These are phyloP conservation scores for Talaromyces nanjingensis DNA, from an alignment of 495 filamentous ascomycete species.

Conservation along the genomic window DNA sequence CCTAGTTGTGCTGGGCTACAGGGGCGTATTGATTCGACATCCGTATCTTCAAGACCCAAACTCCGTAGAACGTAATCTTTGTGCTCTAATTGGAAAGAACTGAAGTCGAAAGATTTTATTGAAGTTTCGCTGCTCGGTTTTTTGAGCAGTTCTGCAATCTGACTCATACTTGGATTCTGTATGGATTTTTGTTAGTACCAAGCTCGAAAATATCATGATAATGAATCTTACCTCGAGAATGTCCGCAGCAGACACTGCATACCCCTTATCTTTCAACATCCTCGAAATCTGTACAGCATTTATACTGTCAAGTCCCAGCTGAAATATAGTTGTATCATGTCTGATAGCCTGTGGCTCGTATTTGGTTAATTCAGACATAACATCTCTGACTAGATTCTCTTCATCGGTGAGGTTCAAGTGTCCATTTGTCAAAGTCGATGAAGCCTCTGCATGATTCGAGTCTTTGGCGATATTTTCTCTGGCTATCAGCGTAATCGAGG, in stretches of 20 bases:
- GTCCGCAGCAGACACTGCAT: constrained; percentile 55
- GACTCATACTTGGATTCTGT: constrained; percentile 40
- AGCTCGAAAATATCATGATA: constrained; percentile 13
- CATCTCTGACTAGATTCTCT: constrained; percentile 44
- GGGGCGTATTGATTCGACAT: constrained; percentile 26
- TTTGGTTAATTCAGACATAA: constrained; percentile 50
- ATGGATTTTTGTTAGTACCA: constrained; percentile 48
- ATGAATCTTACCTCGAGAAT: constrained; percentile 48
- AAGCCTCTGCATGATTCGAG: background rate
- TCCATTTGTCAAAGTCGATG: constrained; percentile 6
- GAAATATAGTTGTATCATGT: constrained; percentile 44
- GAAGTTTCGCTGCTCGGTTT: constrained; percentile 7
- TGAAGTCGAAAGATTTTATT: constrained; percentile 16
- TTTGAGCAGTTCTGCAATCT: constrained; percentile 21
- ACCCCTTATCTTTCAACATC: constrained; percentile 49
- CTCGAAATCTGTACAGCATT: constrained; percentile 55
- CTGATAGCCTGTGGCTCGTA: constrained; percentile 37
- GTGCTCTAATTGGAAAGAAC: constrained; percentile 42
- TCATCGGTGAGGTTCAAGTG: constrained; percentile 37
- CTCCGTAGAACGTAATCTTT: constrained; percentile 43
- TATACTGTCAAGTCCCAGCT: constrained; percentile 38
- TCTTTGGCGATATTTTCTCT: constrained; percentile 5
- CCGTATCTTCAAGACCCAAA: constrained; percentile 12
- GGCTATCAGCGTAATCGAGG: background rate
- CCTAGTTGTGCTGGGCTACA: constrained; percentile 70